Conservation (phyloP, 805 yeast species). For the Saccharomycopsis vini region DNA sequence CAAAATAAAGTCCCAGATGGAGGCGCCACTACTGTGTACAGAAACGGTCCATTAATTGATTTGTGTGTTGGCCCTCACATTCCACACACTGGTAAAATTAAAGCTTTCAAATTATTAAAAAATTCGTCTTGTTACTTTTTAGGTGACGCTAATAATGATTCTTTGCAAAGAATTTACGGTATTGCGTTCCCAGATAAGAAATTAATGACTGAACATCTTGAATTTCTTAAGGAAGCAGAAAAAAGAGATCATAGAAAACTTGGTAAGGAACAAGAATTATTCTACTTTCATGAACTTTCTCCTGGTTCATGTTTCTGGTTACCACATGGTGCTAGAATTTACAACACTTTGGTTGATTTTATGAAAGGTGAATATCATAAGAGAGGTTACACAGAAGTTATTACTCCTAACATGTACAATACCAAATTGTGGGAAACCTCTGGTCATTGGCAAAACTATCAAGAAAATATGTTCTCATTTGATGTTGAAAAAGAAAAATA, state of each 20-base stretch:
- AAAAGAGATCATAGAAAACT: slow-evolving; percentile 93
- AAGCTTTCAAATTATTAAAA: slow-evolving; percentile 87
- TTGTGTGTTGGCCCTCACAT: slow-evolving; percentile 97
- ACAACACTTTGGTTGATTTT: slow-evolving; percentile 75
- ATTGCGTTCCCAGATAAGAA: slow-evolving; percentile 98
- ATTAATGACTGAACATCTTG: slow-evolving; percentile 87
- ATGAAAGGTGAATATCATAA: slow-evolving; percentile 77
- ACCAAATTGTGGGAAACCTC: slow-evolving; percentile 97
- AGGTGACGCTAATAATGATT: slow-evolving; percentile 88
- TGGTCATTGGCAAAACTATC: slow-evolving; percentile 97
- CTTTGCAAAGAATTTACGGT: slow-evolving; percentile 96
- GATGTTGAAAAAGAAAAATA: slow-evolving; percentile 93
- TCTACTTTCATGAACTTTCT: slow-evolving; percentile 90
- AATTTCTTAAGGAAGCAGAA: slow-evolving; percentile 92
- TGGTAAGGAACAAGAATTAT: slow-evolving; percentile 93
- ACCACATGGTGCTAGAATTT: slow-evolving; percentile 98
- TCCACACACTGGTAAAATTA: slow-evolving; percentile 94
- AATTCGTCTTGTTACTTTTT: slow-evolving; percentile 94
- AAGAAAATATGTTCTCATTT: slow-evolving; percentile 94
- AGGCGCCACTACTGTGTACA: slow-evolving; percentile 90
- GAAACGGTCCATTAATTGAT: slow-evolving; percentile 96
- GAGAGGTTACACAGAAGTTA: slow-evolving; percentile 97
- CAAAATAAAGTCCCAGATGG: slow-evolving; percentile 89
- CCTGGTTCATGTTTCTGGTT: slow-evolving; percentile 99
- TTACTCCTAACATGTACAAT: slow-evolving; percentile 98